Evolutionary conservation across 2,329 filamentous ascomycete species (phyloP).

Genomic region (Torrubiella hemipterigena): DNA sequence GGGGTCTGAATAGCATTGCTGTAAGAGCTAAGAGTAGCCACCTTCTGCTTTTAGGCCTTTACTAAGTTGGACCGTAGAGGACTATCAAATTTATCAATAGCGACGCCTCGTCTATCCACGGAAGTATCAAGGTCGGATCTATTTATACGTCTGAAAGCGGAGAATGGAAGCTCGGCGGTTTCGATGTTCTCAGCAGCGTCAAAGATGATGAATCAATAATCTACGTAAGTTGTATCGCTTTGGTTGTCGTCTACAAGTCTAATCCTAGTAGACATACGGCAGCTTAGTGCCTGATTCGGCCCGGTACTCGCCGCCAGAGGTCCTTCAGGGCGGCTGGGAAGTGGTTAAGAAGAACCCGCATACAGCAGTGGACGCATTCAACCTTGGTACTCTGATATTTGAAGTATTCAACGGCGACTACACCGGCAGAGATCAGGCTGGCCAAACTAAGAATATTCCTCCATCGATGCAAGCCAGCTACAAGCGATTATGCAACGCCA

Average conservation of each 20-base stretch:
- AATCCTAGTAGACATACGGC: slow-evolving; percentile 56
- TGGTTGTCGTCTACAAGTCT: not conserved
- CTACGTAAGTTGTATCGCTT: slow-evolving; percentile 41
- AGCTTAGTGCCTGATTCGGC: slow-evolving; percentile 76
- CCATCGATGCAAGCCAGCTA: slow-evolving; percentile 84
- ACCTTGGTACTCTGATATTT: slow-evolving; percentile 71
- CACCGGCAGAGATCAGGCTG: slow-evolving; percentile 62
- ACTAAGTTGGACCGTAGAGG: slow-evolving; percentile 37
- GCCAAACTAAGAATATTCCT: slow-evolving; percentile 77
- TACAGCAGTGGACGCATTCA: slow-evolving; percentile 76
- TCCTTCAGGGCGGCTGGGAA: slow-evolving; percentile 83
- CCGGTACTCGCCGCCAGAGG: slow-evolving; percentile 77
- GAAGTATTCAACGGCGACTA: slow-evolving; percentile 89
- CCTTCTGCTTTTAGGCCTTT: not conserved
- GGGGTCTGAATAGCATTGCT: slow-evolving; percentile 81
- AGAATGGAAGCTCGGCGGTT: slow-evolving; percentile 93
- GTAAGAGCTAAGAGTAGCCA: slow-evolving; percentile 40
- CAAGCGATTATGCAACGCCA: slow-evolving; percentile 76
- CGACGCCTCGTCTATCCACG: slow-evolving; percentile 85
- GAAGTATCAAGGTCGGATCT: slow-evolving; percentile 71
- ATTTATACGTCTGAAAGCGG: slow-evolving; percentile 92
- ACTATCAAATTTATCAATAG: slow-evolving; percentile 94
- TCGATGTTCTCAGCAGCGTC: slow-evolving; percentile 86
- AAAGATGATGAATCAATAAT: slow-evolving; percentile 93
- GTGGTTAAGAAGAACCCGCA: slow-evolving; percentile 72